Conservation (phyloP, 176 grass and related monocot species). For the Eleusine indica region DNA sequence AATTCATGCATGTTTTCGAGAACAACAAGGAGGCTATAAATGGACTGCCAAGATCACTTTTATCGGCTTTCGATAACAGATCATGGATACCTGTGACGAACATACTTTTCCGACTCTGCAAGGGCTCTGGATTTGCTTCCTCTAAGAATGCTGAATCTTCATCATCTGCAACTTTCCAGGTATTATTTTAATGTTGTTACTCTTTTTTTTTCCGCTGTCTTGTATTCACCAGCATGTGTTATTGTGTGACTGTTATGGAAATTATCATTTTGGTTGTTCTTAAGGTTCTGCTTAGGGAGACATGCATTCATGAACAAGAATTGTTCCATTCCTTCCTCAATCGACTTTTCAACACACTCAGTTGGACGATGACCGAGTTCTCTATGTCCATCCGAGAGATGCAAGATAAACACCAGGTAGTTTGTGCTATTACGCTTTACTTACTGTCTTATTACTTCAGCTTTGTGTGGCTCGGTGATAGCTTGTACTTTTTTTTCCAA, state of each 20-base stretch:
- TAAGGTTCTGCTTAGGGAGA: constrained; percentile 72
- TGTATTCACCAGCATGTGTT: constrained; percentile 9
- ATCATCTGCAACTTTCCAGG: constrained; percentile 78
- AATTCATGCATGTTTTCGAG: constrained; percentile 84
- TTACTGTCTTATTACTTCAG: background rate
- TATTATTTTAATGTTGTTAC: constrained; percentile 23
- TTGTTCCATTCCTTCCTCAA: constrained; percentile 81
- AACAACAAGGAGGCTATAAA: constrained; percentile 77
- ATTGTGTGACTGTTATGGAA: background rate
- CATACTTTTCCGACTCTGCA: constrained; percentile 80
- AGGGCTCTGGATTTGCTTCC: constrained; percentile 75
- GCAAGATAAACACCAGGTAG: constrained; percentile 87
- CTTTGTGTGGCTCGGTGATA: background rate
- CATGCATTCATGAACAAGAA: constrained; percentile 73
- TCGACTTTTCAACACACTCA: constrained; percentile 85
- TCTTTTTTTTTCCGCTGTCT: background rate
- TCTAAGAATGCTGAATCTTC: constrained; percentile 72
- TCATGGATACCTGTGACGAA: constrained; percentile 90
- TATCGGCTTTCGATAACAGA: constrained; percentile 84
- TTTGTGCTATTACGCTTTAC: background rate
- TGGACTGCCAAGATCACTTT: constrained; percentile 69
- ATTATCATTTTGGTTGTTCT: constrained; percentile 29
- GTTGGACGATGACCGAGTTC: constrained; percentile 94
- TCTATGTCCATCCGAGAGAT: constrained; percentile 91
- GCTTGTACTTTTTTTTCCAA: background rate